phyloP scores from a whole-genome alignment of 768 basidiomycete species.

The Phanerodontia chrysosporium region DNA sequence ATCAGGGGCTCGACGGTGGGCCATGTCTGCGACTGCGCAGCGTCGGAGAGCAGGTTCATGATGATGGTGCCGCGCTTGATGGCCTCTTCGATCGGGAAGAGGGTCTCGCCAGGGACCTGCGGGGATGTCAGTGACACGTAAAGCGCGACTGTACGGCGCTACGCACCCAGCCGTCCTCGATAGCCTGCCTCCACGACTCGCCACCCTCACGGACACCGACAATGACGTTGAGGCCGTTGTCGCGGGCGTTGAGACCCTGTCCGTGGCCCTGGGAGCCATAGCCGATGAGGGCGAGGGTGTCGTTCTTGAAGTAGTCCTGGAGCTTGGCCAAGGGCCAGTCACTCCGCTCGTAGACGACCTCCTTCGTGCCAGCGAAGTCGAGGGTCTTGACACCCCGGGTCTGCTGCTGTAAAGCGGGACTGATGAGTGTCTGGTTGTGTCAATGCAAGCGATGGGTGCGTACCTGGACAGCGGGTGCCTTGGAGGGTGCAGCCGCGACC shows the following conservation, averaged over 20 bases:
- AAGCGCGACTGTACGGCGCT: background rate
- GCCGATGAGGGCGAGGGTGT: slow-evolving; percentile 97
- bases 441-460: slow-evolving; percentile 18
- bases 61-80: slow-evolving; percentile 95
- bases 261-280: slow-evolving; percentile 99
- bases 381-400: slow-evolving; percentile 89
- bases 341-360: slow-evolving; percentile 89
- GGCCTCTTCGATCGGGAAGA: slow-evolving; percentile 98
- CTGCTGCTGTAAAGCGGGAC: slow-evolving; percentile 15
- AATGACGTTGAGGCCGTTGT: slow-evolving; percentile 98
- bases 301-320: slow-evolving; percentile 99
- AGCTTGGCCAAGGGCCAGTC: slow-evolving; percentile 99
- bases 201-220: slow-evolving; percentile 97
- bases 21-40: slow-evolving; percentile 99
- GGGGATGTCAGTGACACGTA: background rate
- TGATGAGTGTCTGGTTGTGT: background rate
- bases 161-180: slow-evolving; percentile 92
- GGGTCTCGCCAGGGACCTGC: slow-evolving; percentile 91
- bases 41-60: slow-evolving; percentile 99
- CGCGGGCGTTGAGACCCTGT: slow-evolving; percentile 97
- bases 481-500: slow-evolving; percentile 30
- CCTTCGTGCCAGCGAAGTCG: slow-evolving; percentile 92
- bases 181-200: slow-evolving; percentile 93
- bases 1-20: slow-evolving; percentile 83
- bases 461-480: slow-evolving; percentile 34